Base-by-base conservation (phyloP, 148 eudicot species). In the Nepenthes mirabilis region DNA sequence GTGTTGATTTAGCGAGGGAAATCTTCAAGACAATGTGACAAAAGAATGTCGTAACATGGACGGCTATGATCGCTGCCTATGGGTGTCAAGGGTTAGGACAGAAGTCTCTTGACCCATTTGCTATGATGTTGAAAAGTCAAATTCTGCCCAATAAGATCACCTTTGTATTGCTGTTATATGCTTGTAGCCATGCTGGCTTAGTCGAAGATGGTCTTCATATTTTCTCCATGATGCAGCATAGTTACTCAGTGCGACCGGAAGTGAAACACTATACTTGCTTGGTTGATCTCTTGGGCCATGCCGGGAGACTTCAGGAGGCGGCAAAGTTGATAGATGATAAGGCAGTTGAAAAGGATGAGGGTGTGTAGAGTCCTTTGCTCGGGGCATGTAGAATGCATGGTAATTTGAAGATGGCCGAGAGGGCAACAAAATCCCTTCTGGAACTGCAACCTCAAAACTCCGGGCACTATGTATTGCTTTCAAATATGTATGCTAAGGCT, bases 401-500 rank as follows among this genome's bases (percentile, higher is more conserved):
- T 36, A 52, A 53, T 59, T 32, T 64, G 33, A 60, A 70, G 34
- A 33, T 70, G 60, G 61, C 65, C 14, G 68, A 74, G 51, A 57
- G 55, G 71, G 74, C 78, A 7, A 68, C 74, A 51, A 67, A 55
- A 43, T 47, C 65, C 9, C 58, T 74, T 33, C 62, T 74, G 40
- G 71, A 65, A 58, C 36, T 70, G 43, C 65, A 67, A 14, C 68
- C 74, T 2, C 55, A 54, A 34, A 70, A 70, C 47, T 51, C 74
- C 2, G 71, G 74, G 13, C 70, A 65, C 68, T 74, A 74, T 47
- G 51, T 66, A 53, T 54, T 70, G 57, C 73, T 74, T 36, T 70
- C 71, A 7, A 74, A 74, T 66, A 69, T 74, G 23, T 70, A 61
- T 62, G 68, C 74, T 9, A 67, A 66, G 57, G 74, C 78, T 40